These are phyloP conservation scores for Kodamaea kaohsiungensis DNA, from an alignment of 805 yeast genomes.

Conservation along the genomic window DNA sequence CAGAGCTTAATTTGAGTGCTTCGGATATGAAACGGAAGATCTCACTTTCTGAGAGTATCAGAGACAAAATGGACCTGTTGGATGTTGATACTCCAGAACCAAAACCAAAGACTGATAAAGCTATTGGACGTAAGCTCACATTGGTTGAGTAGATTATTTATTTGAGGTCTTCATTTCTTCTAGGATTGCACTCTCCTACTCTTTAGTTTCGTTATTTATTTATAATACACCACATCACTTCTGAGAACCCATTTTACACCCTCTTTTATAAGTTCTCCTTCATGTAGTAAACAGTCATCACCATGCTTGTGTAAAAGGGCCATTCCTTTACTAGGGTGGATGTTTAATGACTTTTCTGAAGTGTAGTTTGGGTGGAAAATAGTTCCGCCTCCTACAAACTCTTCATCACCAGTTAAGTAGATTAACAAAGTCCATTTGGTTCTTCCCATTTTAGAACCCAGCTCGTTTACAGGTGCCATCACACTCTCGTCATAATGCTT, in stretches of 20 bases:
- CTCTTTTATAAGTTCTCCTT: constrained; percentile 49
- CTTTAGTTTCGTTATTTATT: neutral
- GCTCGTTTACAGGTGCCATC: constrained; percentile 25
- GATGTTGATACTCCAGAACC: neutral
- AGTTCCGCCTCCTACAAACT: constrained; percentile 61
- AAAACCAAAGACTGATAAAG: neutral
- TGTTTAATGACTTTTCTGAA: constrained; percentile 26
- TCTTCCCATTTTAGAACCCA: constrained; percentile 28
- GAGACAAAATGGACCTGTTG: constrained; percentile 32
- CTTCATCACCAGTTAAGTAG: constrained; percentile 58
- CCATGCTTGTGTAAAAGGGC: constrained; percentile 68
- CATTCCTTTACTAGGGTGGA: constrained; percentile 55
- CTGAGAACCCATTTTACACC: constrained; percentile 67
- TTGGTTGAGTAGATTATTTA: constrained; percentile 5
- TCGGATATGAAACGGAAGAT: constrained; percentile 30
- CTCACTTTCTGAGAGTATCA: constrained; percentile 38
- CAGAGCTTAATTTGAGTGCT: constrained; percentile 25
- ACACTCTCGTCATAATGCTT: constrained; percentile 64
- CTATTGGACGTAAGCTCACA: constrained; percentile 3
- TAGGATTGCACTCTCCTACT: neutral
- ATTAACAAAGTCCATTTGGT: constrained; percentile 63
- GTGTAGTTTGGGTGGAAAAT: constrained; percentile 43
- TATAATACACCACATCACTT: constrained; percentile 49
- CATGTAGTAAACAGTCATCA: constrained; percentile 61
- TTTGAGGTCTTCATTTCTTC: neutral